Conservation (phyloP, 257 asterid species). For the Solanum infundibuliforme region DNA sequence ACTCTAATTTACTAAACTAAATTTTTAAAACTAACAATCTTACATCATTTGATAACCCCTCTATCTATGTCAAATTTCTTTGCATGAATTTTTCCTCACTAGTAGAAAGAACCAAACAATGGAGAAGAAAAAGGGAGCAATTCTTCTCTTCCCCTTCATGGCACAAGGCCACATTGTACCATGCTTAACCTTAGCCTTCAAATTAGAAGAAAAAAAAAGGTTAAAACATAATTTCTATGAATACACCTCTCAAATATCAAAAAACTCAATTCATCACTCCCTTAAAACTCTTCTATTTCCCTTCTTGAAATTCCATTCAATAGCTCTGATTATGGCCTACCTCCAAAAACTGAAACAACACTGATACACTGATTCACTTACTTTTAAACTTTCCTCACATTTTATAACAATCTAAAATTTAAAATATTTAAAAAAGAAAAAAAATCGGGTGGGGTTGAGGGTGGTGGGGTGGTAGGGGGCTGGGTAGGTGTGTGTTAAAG, state of each 20-base stretch:
- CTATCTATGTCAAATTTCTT: no score
- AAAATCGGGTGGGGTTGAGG: no score
- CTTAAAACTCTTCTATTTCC: constrained; percentile 12
- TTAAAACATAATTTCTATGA: constrained; percentile 10
- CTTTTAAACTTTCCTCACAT: constrained; percentile 21
- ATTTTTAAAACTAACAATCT: no score
- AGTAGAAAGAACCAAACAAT: neutral
- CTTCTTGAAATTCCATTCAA: constrained; percentile 40
- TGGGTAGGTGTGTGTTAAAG: no score
- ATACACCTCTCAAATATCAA: constrained; percentile 30
- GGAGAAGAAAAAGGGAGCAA: neutral
- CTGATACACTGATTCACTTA: constrained; percentile 25
- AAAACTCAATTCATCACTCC: constrained; percentile 25
- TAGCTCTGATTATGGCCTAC: constrained; percentile 42
- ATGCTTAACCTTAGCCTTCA: constrained; percentile 6
- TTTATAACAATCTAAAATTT: constrained; percentile 12
- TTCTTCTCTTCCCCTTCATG: constrained; percentile 15
- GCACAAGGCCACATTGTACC: constrained; percentile 17
- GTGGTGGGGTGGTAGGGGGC: no score
- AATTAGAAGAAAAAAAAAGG: neutral
- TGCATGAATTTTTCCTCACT: no score
- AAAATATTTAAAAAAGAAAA: no score
- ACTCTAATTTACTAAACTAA: no score
- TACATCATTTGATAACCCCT: no score
- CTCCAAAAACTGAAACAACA: constrained; percentile 7